phyloP scores from a whole-genome alignment of 2,329 filamentous ascomycete species.

The Fusarium napiforme region DNA sequence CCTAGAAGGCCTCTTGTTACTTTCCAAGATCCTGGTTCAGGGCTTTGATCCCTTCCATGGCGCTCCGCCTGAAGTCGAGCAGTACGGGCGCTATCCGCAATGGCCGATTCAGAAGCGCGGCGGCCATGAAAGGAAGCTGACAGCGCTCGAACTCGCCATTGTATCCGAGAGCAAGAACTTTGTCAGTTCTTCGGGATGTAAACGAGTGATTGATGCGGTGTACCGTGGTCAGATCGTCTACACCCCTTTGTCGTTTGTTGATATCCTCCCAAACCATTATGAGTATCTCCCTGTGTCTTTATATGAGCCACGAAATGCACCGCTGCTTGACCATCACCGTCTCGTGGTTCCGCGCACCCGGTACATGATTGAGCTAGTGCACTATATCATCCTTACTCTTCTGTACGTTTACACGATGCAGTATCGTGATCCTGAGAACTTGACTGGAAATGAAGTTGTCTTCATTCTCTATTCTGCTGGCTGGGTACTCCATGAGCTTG shows the following conservation, averaged over 20 bases:
- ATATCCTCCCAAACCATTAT: constrained; percentile 78
- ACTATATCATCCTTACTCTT: constrained; percentile 69
- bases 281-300: constrained; percentile 74
- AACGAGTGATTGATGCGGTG: constrained; percentile 75
- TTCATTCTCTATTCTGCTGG: constrained; percentile 73
- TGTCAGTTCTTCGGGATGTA: constrained; percentile 70
- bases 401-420: constrained; percentile 73
- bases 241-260: constrained; percentile 74
- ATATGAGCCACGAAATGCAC: constrained; percentile 72
- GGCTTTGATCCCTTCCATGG: constrained; percentile 77
- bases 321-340: constrained; percentile 75
- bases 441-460: constrained; percentile 62
- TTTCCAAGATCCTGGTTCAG: constrained; percentile 74
- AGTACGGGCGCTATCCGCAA: constrained; percentile 54
- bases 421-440: constrained; percentile 56
- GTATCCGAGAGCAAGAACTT: constrained; percentile 75
- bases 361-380: constrained; percentile 70
- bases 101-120: constrained; percentile 54
- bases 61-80: constrained; percentile 67
- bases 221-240: constrained; percentile 75
- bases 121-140: constrained; percentile 64
- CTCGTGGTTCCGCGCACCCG: constrained; percentile 74
- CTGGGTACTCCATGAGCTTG: constrained; percentile 73
- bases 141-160: constrained; percentile 77
- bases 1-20: constrained; percentile 67